These are phyloP conservation scores for Phytophthora pini DNA, from an alignment of 352 stramenopile genomes.

Conservation along the genomic window DNA sequence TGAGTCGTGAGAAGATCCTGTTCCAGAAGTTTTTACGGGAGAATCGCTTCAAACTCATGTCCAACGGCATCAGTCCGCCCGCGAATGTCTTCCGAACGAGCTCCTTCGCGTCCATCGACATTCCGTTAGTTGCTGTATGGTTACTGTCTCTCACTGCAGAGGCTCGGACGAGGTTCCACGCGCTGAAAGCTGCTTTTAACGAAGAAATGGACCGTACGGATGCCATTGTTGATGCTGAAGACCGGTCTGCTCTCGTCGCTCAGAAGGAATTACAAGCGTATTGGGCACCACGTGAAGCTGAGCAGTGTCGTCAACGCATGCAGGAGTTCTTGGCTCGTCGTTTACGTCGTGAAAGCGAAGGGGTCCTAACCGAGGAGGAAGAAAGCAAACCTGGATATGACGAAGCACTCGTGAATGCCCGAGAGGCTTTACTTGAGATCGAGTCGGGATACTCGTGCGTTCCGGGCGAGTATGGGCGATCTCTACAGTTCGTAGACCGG, in stretches of 20 bases:
- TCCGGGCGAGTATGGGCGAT: constrained; percentile 76
- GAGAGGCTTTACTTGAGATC: constrained; percentile 88
- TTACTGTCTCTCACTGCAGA: constrained; percentile 86
- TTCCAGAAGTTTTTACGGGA: constrained; percentile 95
- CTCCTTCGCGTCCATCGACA: constrained; percentile 91
- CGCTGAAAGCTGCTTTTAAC: constrained; percentile 89
- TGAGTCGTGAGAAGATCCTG: constrained; percentile 91
- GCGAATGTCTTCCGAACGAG: constrained; percentile 91
- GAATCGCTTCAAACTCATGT: constrained; percentile 95
- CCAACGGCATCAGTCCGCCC: constrained; percentile 91
- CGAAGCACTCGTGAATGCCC: constrained; percentile 82
- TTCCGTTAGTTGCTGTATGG: constrained; percentile 91
- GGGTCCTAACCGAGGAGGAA: constrained; percentile 51
- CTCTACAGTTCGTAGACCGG: constrained; percentile 89
- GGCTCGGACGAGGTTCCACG: constrained; percentile 88
- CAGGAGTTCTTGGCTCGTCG: constrained; percentile 82
- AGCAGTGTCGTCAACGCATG: constrained; percentile 71
- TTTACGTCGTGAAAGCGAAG: constrained; percentile 73
- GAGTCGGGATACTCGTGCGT: constrained; percentile 82
- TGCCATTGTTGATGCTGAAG: constrained; percentile 78
- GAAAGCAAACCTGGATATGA: constrained; percentile 49
- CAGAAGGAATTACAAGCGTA: constrained; percentile 60
- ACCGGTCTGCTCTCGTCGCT: constrained; percentile 51
- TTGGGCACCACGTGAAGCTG: constrained; percentile 69
- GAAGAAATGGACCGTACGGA: constrained; percentile 84